Evolutionary conservation across 2,329 filamentous ascomycete species (phyloP).

Genomic region (Phyllosticta citribraziliensis): DNA sequence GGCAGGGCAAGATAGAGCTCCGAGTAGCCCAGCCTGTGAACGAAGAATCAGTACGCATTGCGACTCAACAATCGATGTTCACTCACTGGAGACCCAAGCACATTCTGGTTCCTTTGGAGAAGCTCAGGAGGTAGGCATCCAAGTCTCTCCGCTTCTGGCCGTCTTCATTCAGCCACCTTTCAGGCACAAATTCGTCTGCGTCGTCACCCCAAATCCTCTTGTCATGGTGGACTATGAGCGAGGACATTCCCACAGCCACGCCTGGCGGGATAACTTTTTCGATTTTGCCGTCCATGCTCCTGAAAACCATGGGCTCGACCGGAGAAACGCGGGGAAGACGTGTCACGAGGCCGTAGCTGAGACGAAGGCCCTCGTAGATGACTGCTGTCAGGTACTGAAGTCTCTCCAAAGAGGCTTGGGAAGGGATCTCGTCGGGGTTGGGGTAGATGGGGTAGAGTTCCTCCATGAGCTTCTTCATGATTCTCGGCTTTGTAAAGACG

Average conservation of each 20-base stretch:
- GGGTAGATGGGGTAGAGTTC: conserved; percentile 22
- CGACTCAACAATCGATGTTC: background rate
- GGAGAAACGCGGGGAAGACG: conserved; percentile 13
- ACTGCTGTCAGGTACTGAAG: conserved; percentile 15
- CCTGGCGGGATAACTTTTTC: conserved; percentile 11
- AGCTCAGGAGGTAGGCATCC: conserved; percentile 21
- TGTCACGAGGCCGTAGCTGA: conserved; percentile 12
- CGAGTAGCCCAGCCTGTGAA: conserved; percentile 9
- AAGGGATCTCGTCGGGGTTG: background rate
- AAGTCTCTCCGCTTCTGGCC: conserved; percentile 11
- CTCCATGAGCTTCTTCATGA: conserved; percentile 20
- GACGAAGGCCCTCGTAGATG: conserved; percentile 15
- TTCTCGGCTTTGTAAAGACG: conserved; percentile 23
- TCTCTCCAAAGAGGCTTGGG: background rate
- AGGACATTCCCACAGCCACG: conserved; percentile 8
- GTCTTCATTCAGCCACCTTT: conserved; percentile 22
- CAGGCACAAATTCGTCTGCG: conserved; percentile 19
- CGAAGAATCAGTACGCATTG: background rate
- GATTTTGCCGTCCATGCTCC: background rate
- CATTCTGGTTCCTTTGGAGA: conserved; percentile 22
- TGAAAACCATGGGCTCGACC: conserved; percentile 11
- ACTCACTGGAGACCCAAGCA: conserved; percentile 25
- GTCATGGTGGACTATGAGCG: conserved; percentile 20
- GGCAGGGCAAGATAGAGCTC: conserved; percentile 13
- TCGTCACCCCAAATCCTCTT: conserved; percentile 22